Base-by-base conservation (phyloP, 2,329 filamentous ascomycete species). In the Laburnicola sp. region DNA sequence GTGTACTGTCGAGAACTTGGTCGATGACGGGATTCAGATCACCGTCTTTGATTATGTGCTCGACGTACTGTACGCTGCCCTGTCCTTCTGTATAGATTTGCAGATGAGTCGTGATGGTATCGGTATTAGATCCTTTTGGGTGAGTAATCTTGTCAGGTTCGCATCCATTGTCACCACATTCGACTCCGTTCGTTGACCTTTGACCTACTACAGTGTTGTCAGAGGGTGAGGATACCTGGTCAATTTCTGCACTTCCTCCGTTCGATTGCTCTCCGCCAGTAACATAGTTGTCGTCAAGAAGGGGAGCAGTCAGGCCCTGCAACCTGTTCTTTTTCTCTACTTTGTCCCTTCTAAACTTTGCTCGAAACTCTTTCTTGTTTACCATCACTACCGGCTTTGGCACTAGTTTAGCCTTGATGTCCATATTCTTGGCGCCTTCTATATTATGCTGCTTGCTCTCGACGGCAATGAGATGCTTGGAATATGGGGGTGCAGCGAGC, bases 381-480 rank as follows among this genome's bases (percentile, higher is more conserved):
- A 88, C 81, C 79, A 87, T 85, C 3, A 90, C 80, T 51, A 86
- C 82, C 56, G 86, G 83, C 69, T 87, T 89, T 60, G 88, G 82
- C 0, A 86, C 86, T 48, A 97, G 70, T 40, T 87, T 89, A 0
- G 92, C 91, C 53, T 86, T 76, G n/a, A 94, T 78, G 74, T 99
- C 94, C 68, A 95, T 89, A 11, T 82, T 83, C 70, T 86, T 89
- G 3, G 94, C 93, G 6, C 91, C 91, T 22, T 83, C 83, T 54
- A 97, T 95, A 65, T 97, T 97, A 62, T 88, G 85, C 64, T 89
- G 86, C 56, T 86, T 86, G 51, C 91, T 89, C 74, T 99, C 94
- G 30, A 99, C 91, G 1, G 93, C 94, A 48, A 97, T 85, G 37
- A 97, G 88, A 59, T 91, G 85, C 63, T 86, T 86, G 65, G 92